These are phyloP conservation scores for Aspergillus kassunensis DNA, from an alignment of 495 filamentous ascomycete genomes.

Conservation along the genomic window DNA sequence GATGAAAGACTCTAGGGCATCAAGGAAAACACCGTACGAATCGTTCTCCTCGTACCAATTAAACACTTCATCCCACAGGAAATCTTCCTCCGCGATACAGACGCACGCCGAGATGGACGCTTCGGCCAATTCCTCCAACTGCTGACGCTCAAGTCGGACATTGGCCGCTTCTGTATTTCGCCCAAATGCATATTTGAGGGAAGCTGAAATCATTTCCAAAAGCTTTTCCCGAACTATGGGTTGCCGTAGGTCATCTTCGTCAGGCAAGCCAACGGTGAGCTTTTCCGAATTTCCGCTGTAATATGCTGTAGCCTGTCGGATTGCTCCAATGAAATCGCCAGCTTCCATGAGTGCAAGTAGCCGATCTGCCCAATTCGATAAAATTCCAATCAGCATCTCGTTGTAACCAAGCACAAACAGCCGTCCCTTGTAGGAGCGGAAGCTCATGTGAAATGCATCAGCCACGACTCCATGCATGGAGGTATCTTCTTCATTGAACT, in stretches of 20 bases:
- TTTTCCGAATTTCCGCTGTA: constrained; percentile 87
- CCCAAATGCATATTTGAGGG: constrained; percentile 83
- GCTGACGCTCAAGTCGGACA: constrained; percentile 47
- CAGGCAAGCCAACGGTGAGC: constrained; percentile 86
- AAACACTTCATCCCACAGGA: constrained; percentile 87
- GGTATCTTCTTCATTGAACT: constrained; percentile 79
- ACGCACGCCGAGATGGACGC: constrained; percentile 81
- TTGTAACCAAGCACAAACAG: constrained; percentile 88
- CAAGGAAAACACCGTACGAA: constrained; percentile 71
- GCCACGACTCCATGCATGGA: constrained; percentile 95
- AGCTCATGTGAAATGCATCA: constrained; percentile 97
- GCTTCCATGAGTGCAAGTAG: constrained; percentile 94
- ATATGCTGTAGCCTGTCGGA: constrained; percentile 84
- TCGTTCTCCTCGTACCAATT: constrained; percentile 79
- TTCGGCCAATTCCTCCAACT: constrained; percentile 73
- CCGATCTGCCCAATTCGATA: constrained; percentile 98
- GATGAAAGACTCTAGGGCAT: constrained; percentile 81
- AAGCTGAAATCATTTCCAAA: constrained; percentile 91
- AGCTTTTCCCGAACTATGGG: constrained; percentile 82
- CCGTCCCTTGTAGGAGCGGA: constrained; percentile 90
- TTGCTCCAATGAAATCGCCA: constrained; percentile 88
- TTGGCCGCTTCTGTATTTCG: constrained; percentile 48
- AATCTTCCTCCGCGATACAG: constrained; percentile 69
- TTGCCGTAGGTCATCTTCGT: constrained; percentile 72
- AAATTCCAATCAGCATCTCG: constrained; percentile 79